Evolutionary conservation across 179 eudicot species (phyloP).

Genomic region (Pouteria campechiana): DNA sequence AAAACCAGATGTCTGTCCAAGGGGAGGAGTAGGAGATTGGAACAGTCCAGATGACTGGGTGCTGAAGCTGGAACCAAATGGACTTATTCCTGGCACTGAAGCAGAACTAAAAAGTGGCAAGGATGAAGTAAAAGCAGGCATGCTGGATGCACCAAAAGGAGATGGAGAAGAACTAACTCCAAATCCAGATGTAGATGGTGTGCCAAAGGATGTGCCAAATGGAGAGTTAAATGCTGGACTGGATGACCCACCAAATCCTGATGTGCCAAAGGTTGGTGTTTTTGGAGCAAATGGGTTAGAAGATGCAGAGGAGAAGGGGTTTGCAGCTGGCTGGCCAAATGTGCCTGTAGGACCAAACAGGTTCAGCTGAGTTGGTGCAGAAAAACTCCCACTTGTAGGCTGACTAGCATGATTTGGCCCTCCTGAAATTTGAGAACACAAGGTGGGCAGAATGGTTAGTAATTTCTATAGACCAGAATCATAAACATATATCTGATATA

Average conservation of each 20-base stretch:
- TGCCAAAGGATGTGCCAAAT: background rate
- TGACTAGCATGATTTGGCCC: background rate
- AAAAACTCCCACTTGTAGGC: slow-evolving; percentile 7
- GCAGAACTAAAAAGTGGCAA: background rate
- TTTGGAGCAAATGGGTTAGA: background rate
- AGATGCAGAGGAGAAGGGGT: background rate
- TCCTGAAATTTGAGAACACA: background rate
- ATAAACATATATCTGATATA: no score
- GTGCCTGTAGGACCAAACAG: background rate
- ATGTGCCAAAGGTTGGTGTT: background rate
- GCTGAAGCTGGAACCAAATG: background rate
- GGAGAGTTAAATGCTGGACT: background rate
- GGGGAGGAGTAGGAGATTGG: background rate
- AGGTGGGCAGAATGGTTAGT: no score
- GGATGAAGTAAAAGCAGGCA: background rate
- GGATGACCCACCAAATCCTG: background rate
- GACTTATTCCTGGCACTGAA: background rate
- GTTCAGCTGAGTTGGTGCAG: background rate
- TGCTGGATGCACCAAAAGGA: background rate
- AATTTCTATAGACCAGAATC: no score
- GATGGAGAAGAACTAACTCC: background rate
- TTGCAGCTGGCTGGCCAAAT: background rate
- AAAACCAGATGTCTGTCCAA: background rate
- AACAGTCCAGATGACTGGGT: background rate
- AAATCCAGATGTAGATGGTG: background rate